Evolutionary conservation across 2,329 filamentous ascomycete species (phyloP).

Genomic region (Colletotrichum sp.): DNA sequence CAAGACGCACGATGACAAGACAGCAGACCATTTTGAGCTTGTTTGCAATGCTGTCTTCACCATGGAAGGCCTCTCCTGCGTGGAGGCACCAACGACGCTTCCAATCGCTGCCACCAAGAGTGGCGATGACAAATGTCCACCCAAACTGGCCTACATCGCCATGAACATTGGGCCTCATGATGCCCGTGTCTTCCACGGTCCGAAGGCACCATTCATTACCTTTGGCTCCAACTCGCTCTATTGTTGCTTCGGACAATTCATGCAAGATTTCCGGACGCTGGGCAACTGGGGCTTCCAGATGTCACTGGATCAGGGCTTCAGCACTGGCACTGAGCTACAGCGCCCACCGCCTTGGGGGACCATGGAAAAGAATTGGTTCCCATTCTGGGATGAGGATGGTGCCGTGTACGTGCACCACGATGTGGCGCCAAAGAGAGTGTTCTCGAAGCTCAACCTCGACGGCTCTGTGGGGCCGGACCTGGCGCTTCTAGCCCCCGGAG

Average conservation of each 20-base stretch:
- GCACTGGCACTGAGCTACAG: conserved; percentile 52
- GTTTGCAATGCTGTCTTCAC: conserved; percentile 55
- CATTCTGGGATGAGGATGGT: conserved; percentile 60
- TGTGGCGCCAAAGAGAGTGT: conserved; percentile 51
- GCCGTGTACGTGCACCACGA: conserved; percentile 59
- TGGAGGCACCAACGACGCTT: conserved; percentile 42
- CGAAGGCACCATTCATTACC: conserved; percentile 50
- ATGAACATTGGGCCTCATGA: conserved; percentile 61
- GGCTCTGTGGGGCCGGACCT: conserved; percentile 54
- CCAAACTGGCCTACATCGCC: conserved; percentile 44
- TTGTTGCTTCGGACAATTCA: conserved; percentile 63
- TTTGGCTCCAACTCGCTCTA: conserved; percentile 61
- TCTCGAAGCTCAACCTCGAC: conserved; percentile 48
- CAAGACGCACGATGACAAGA: conserved; percentile 27
- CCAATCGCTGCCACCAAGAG: conserved; percentile 50
- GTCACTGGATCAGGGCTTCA: conserved; percentile 38
- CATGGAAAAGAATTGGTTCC: conserved; percentile 68
- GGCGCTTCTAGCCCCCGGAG: conserved; percentile 39
- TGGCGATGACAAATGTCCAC: conserved; percentile 43
- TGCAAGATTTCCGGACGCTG: conserved; percentile 57
- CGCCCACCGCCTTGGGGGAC: conserved; percentile 47
- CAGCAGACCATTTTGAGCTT: conserved; percentile 46
- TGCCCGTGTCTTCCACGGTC: conserved; percentile 61
- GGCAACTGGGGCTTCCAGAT: conserved; percentile 44
- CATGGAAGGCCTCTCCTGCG: conserved; percentile 45